Evolutionary conservation across 148 eudicot genomes (phyloP).

Genomic region (Cornus kousa): DNA sequence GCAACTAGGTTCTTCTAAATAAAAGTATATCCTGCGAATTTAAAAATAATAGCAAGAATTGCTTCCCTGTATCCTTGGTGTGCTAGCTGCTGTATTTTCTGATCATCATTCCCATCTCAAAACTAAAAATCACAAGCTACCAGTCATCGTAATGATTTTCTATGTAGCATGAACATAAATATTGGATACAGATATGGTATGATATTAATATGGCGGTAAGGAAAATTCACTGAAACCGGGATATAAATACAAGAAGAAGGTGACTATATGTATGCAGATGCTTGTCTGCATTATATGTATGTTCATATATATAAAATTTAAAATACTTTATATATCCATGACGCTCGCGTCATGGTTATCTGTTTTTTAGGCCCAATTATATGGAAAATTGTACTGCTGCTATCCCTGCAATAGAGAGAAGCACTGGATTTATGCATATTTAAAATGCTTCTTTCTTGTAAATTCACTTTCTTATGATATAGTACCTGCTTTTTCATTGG

Average conservation of each 20-base stretch:
- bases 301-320: too few species aligned
- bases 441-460: slow-evolving; percentile 1
- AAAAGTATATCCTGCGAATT: background rate
- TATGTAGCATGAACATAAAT: too few species aligned
- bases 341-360: too few species aligned
- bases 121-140: too few species aligned
- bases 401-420: background rate
- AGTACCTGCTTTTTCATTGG: background rate
- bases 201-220: too few species aligned
- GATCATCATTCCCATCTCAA: too few species aligned
- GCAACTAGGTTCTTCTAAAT: background rate
- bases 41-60: background rate
- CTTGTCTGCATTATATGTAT: too few species aligned
- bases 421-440: background rate
- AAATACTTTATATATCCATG: too few species aligned
- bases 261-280: too few species aligned
- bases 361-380: too few species aligned
- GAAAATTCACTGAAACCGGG: too few species aligned
- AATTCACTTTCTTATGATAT: background rate
- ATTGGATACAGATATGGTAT: background rate
- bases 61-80: background rate
- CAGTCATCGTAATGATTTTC: background rate
- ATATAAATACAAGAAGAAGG: too few species aligned
- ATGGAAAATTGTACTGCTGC: background rate
- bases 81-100: background rate